These are phyloP conservation scores for Phanerochaete sordida DNA, from an alignment of 768 basidiomycete species.

Conservation along the genomic window DNA sequence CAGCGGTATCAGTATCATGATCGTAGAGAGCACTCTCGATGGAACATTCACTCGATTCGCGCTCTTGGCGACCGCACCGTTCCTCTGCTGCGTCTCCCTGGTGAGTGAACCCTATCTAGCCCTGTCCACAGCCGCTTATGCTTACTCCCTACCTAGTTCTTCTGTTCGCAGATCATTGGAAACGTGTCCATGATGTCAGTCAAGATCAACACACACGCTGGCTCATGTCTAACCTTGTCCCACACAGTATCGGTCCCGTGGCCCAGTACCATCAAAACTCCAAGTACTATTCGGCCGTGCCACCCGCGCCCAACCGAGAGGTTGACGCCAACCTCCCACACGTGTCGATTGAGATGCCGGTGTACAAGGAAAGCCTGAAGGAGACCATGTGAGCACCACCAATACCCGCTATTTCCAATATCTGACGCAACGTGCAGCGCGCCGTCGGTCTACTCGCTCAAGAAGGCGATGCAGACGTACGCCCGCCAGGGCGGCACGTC, in stretches of 20 bases:
- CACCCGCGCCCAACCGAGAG: constrained; percentile 57
- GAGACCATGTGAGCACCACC: constrained; percentile 68
- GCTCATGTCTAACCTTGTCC: not conserved
- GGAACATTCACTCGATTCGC: constrained; percentile 58
- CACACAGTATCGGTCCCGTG: constrained; percentile 68
- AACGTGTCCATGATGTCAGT: constrained; percentile 63
- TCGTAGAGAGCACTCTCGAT: constrained; percentile 71
- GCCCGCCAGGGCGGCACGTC: constrained; percentile 87
- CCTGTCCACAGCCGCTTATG: constrained; percentile 1
- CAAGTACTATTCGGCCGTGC: constrained; percentile 71
- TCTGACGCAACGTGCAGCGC: constrained; percentile 35
- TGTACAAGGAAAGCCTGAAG: constrained; percentile 83
- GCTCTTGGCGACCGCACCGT: constrained; percentile 61
- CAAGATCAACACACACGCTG: not conserved
- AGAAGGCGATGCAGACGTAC: constrained; percentile 89
- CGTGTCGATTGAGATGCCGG: constrained; percentile 79
- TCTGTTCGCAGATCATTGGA: constrained; percentile 64
- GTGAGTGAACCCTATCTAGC: constrained; percentile 36
- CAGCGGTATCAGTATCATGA: constrained; percentile 51
- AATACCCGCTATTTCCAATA: not conserved
- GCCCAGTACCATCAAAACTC: constrained; percentile 86
- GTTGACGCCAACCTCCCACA: constrained; percentile 68
- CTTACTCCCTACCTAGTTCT: constrained; percentile 48
- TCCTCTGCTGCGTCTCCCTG: constrained; percentile 73
- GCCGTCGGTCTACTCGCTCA: constrained; percentile 73